Evolutionary conservation across 805 yeast genomes (phyloP), one percentile per base, ranked within the genome.

Genomic region (Candida vaughaniae): DNA sequence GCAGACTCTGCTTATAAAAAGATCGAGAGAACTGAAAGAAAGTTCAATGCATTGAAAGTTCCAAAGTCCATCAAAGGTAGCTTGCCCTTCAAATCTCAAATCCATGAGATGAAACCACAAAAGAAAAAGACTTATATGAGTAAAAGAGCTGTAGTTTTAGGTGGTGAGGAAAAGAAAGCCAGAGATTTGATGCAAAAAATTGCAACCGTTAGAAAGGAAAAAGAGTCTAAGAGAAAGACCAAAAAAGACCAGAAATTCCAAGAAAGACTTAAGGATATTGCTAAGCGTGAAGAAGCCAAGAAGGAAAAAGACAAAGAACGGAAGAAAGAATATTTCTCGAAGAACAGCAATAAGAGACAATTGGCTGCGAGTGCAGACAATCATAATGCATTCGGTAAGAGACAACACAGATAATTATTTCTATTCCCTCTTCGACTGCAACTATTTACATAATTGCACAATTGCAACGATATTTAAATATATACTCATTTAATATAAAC

Each of bases 151-250:
- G 97, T 93, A 36, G 93, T 93, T 5, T 65, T 90, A 26, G 85
- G 82, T 28, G 96, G 95, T 11, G 96, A 87, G 35, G 98, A 91
- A 63, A 88, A 87, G 82, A 85, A 87, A 67, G 90, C 95, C 22
- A 77, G 97, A 50, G 82, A 88, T 23, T 75, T 91, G 63, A 78
- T 93, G 72, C 91, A 84, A 62, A 86, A 86, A 64, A 80, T 93
- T 38, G 77, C 84, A 52, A 88, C 98, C 0, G 68, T 93, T 36
- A 79, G 87, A 53, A 86, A 80, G 53, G 93, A 84, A 42, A 91
- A 91, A 69, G 96, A 86, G 19, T 76, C 77, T 36, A 85, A 84
- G 77, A 78, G 82, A 48, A 73, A 67, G 53, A 71, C 75, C 25
- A 87, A 86, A 66, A 87, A 87, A 63, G 73, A 69, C 34, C 90